phyloP scores from a whole-genome alignment of 2,329 filamentous ascomycete genomes.

The Cytospora paraplurivora region DNA sequence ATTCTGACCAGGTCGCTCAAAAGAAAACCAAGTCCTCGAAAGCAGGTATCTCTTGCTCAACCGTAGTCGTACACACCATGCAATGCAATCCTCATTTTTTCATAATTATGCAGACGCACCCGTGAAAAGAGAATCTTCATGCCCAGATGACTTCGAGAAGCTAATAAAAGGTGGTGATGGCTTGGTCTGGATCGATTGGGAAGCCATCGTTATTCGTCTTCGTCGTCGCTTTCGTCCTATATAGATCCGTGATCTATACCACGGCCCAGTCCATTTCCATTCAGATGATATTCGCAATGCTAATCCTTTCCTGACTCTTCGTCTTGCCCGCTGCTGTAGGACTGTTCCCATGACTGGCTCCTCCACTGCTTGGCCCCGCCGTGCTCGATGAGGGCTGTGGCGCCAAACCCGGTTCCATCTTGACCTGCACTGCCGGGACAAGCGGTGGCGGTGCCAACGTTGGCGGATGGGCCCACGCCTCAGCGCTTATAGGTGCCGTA shows the following conservation, averaged over 20 bases:
- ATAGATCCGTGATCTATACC: neutral
- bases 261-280: neutral
- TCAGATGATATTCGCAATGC: constrained; percentile 50
- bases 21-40: neutral
- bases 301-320: constrained; percentile 47
- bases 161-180: neutral
- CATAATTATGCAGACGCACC: neutral
- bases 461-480: constrained; percentile 20
- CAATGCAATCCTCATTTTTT: constrained; percentile 5
- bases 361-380: constrained; percentile 21
- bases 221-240: neutral
- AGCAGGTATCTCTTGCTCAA: constrained; percentile 11
- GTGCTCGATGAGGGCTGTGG: constrained; percentile 18
- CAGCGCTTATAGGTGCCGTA: constrained; percentile 21
- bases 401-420: constrained; percentile 35
- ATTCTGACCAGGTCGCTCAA: neutral
- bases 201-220: neutral
- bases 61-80: constrained; percentile 24
- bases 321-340: constrained; percentile 38
- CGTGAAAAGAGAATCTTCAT: neutral
- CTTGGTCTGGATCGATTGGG: neutral
- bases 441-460: constrained; percentile 20
- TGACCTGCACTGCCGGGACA: constrained; percentile 34
- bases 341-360: constrained; percentile 37
- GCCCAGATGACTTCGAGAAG: neutral